A percentile compares a stretch with the other conserved stretches of the same genome.
Conservation (phyloP, 352 stramenopile genomes). For the Globisporangium perplexum region DNA sequence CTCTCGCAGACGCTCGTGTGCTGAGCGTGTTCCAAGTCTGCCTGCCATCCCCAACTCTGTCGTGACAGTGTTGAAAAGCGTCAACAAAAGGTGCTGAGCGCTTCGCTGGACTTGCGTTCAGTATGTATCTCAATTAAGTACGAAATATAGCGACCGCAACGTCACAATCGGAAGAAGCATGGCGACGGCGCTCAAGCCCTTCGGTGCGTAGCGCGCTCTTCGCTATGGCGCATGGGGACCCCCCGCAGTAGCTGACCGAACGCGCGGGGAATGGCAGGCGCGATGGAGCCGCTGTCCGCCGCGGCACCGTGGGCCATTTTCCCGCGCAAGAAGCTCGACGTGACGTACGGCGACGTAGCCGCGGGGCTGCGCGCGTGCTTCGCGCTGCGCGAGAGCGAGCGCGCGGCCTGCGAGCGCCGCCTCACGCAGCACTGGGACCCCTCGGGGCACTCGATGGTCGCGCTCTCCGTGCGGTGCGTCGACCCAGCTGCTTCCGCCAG, state of each 20-base stretch:
- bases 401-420: slow-evolving; percentile 38
- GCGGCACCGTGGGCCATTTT: slow-evolving; percentile 69
- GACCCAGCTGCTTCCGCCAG: too few species aligned
- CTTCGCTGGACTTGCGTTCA: background rate
- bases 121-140: background rate
- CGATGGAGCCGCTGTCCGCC: slow-evolving; percentile 50
- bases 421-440: slow-evolving; percentile 53
- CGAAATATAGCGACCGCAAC: background rate
- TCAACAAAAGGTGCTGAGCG: background rate
- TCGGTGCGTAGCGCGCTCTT: slow-evolving; percentile 33
- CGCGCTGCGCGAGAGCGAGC: slow-evolving; percentile 49
- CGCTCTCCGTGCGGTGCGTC: slow-evolving; percentile 72
- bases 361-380: slow-evolving; percentile 50
- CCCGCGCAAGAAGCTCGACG: slow-evolving; percentile 77
- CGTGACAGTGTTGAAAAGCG: background rate
- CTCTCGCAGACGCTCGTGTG: slow-evolving; percentile 38
- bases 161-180: background rate
- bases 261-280: slow-evolving; percentile 27
- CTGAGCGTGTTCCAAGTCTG: slow-evolving; percentile 18
- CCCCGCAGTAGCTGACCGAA: too few species aligned
- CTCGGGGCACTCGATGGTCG: slow-evolving; percentile 51
- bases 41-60: too few species aligned
- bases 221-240: too few species aligned
- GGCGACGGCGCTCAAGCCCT: slow-evolving; percentile 27
- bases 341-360: slow-evolving; percentile 68